Evolutionary conservation across 176 grass and related monocot genomes (phyloP).

Genomic region (Pharus latifolius): DNA sequence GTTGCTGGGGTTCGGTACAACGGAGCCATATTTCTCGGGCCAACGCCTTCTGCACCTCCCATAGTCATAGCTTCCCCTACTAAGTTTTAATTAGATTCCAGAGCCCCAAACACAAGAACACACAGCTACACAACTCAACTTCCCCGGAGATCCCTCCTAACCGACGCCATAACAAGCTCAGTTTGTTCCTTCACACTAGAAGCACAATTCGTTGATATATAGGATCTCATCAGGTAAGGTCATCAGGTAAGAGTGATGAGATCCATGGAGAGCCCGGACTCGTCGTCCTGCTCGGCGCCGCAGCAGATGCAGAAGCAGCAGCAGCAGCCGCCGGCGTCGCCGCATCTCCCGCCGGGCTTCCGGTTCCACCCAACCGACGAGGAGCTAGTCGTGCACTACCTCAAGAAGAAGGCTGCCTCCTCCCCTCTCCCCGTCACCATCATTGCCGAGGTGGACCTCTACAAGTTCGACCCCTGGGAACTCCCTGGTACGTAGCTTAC

Average conservation of each 20-base stretch:
- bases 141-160: background rate
- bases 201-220: background rate
- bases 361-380: conserved; percentile 54
- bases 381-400: conserved; percentile 82
- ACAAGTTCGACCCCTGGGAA: conserved; percentile 97
- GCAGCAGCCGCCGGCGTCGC: conserved; percentile 27
- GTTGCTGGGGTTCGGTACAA: conserved; percentile 30
- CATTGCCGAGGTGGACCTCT: conserved; percentile 85
- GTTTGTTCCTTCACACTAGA: conserved; percentile 16
- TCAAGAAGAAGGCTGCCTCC: conserved; percentile 80
- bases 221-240: background rate
- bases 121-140: background rate
- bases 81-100: no score
- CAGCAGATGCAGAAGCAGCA: conserved; percentile 18
- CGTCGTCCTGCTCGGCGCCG: conserved; percentile 45
- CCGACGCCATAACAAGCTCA: conserved; percentile 25
- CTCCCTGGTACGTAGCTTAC: conserved; percentile 47
- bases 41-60: conserved; percentile 68
- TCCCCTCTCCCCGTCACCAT: conserved; percentile 70
- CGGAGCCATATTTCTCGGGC: conserved; percentile 50
- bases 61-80: background rate
- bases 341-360: no score
- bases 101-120: no score
- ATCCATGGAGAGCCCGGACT: conserved; percentile 60
- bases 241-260: background rate